These are phyloP conservation scores for Trametes coccinea DNA, from an alignment of 768 basidiomycete species.

Conservation along the genomic window DNA sequence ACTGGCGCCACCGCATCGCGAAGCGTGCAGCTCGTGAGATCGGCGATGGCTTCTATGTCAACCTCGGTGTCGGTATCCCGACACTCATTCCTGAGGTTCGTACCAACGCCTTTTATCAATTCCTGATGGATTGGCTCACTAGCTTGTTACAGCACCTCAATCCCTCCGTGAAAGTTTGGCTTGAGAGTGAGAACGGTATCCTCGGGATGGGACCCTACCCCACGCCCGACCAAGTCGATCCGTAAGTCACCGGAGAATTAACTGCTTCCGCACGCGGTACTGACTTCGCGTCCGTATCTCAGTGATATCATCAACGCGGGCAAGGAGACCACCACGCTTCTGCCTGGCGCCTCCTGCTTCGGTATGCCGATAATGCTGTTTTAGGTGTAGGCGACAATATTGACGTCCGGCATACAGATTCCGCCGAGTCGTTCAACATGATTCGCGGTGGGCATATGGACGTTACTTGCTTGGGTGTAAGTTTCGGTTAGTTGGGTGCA, in stretches of 20 bases:
- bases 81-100: slow-evolving; percentile 69
- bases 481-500: slow-evolving; percentile 28
- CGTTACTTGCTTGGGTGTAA: slow-evolving; percentile 84
- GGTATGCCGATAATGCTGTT: slow-evolving; percentile 45
- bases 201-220: slow-evolving; percentile 87
- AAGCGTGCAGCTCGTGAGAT: slow-evolving; percentile 85
- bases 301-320: slow-evolving; percentile 92
- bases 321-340: slow-evolving; percentile 87
- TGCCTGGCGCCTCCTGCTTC: slow-evolving; percentile 88
- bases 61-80: slow-evolving; percentile 86
- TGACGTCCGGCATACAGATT: slow-evolving; percentile 49
- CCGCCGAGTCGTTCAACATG: slow-evolving; percentile 92
- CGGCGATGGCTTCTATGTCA: slow-evolving; percentile 82
- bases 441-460: slow-evolving; percentile 94
- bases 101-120: not conserved
- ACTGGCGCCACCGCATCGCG: slow-evolving; percentile 62
- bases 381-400: not conserved
- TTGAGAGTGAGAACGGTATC: slow-evolving; percentile 89
- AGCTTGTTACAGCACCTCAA: slow-evolving; percentile 49
- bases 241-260: slow-evolving; percentile 47
- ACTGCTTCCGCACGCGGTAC: not conserved
- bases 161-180: slow-evolving; percentile 73
- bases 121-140: not conserved
- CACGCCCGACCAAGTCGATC: slow-evolving; percentile 71
- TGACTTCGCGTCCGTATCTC: slow-evolving; percentile 2